Evolutionary conservation across 2,329 filamentous ascomycete species (phyloP).

Genomic region (Colletotrichum tropicicola): DNA sequence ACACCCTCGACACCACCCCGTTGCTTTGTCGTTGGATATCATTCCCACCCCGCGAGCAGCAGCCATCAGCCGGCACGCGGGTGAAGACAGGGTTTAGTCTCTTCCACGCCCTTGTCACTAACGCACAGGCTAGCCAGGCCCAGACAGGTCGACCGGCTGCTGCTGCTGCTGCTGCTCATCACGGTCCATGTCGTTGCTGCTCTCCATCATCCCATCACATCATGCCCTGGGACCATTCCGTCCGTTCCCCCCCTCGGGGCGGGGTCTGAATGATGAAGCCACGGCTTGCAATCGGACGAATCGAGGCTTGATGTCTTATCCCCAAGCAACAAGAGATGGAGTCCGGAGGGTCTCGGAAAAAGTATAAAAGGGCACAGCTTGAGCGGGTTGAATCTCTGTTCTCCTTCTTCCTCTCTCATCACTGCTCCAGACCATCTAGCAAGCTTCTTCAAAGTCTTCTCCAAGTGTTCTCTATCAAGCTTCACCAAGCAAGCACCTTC

Average conservation of each 20-base stretch:
- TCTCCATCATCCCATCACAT: slow-evolving; percentile 42
- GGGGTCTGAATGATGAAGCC: slow-evolving; percentile 44
- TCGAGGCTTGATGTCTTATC: slow-evolving; percentile 54
- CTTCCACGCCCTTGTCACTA: slow-evolving; percentile 23
- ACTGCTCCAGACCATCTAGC: slow-evolving; percentile 30
- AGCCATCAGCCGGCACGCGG: slow-evolving; percentile 1
- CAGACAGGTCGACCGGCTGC: slow-evolving; percentile 36
- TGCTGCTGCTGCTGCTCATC: slow-evolving; percentile 36
- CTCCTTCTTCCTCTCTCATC: slow-evolving; percentile 64
- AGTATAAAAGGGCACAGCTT: slow-evolving; percentile 71
- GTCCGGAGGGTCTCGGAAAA: slow-evolving; percentile 51
- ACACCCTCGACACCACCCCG: slow-evolving; percentile 18
- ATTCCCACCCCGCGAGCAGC: slow-evolving; percentile 5
- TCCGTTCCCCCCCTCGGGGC: slow-evolving; percentile 42
- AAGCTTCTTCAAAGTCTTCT: slow-evolving; percentile 32
- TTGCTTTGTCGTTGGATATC: slow-evolving; percentile 10
- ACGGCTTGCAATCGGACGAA: slow-evolving; percentile 48
- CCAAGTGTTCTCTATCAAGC: slow-evolving; percentile 22
- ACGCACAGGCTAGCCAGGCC: slow-evolving; percentile 29
- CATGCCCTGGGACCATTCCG: slow-evolving; percentile 42
- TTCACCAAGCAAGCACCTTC: slow-evolving; percentile 24
- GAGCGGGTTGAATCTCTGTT: slow-evolving; percentile 51
- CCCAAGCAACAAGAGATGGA: slow-evolving; percentile 41
- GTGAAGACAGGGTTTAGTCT: slow-evolving; percentile 28
- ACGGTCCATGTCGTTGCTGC: slow-evolving; percentile 25